A percentile compares a stretch with the other conserved stretches of the same genome.
These are phyloP conservation scores for Phanerochaete sordida DNA, from an alignment of 768 basidiomycete genomes.

Conservation along the genomic window DNA sequence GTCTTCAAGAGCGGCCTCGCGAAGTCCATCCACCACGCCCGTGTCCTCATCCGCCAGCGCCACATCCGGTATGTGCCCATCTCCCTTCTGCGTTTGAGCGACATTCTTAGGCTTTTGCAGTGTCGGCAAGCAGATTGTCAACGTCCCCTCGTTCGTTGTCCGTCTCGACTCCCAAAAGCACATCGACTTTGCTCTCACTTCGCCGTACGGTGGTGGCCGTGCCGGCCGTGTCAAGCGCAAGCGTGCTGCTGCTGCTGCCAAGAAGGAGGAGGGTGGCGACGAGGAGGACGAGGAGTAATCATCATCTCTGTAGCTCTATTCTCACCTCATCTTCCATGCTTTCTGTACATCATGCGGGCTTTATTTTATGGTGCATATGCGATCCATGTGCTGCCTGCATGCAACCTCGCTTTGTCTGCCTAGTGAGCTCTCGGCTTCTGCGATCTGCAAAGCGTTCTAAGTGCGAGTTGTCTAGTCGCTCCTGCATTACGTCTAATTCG, in stretches of 20 bases:
- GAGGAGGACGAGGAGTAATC: conserved; percentile 28
- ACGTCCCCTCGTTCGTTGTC: conserved; percentile 93
- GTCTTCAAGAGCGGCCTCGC: conserved; percentile 99
- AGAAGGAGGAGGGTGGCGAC: conserved; percentile 86
- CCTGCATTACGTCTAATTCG: no score
- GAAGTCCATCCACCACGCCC: conserved; percentile 97
- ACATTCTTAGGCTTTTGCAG: conserved; percentile 34
- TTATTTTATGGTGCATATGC: conserved; percentile 6
- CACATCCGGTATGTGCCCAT: conserved; percentile 81
- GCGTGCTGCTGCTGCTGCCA: conserved; percentile 76
- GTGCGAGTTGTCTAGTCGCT: no score
- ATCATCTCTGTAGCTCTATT: background rate
- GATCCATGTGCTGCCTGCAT: background rate
- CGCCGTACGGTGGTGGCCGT: conserved; percentile 93
- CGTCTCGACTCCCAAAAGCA: conserved; percentile 99
- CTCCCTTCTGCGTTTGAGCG: background rate
- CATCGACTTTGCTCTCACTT: conserved; percentile 95
- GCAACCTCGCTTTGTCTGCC: background rate
- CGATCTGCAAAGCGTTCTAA: no score
- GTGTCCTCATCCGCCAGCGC: conserved; percentile 95
- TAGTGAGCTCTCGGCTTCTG: background rate
- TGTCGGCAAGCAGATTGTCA: conserved; percentile 99
- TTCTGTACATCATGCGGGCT: conserved; percentile 8
- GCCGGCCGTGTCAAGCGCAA: conserved; percentile 90
- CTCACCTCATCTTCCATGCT: background rate